Evolutionary conservation across 2,329 filamentous ascomycete species (phyloP).

Genomic region (Hortaea werneckii): DNA sequence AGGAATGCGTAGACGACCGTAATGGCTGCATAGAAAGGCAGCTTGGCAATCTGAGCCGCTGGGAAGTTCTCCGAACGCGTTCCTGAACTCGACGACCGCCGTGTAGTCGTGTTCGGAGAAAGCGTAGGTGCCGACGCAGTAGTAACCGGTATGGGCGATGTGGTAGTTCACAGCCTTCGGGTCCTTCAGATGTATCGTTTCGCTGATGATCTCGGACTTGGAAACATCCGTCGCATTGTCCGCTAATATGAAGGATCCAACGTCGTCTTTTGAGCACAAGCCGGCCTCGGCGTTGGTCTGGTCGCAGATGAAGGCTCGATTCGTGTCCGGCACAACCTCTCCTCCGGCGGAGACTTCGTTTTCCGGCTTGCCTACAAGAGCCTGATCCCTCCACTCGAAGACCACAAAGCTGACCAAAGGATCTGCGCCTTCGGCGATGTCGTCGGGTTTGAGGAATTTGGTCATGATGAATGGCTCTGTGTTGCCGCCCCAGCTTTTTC

Average conservation of each 20-base stretch:
- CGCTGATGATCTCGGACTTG: slow-evolving; percentile 62
- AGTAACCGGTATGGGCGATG: slow-evolving; percentile 87
- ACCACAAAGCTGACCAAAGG: slow-evolving; percentile 75
- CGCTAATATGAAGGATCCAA: slow-evolving; percentile 75
- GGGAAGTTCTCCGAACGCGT: slow-evolving; percentile 94
- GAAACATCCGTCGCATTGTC: slow-evolving; percentile 64
- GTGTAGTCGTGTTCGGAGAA: slow-evolving; percentile 60
- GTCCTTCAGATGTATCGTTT: slow-evolving; percentile 72
- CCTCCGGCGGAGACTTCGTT: slow-evolving; percentile 26
- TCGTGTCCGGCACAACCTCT: slow-evolving; percentile 10
- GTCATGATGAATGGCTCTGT: slow-evolving; percentile 82
- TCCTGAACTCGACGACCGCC: slow-evolving; percentile 82
- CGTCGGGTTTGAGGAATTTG: slow-evolving; percentile 58
- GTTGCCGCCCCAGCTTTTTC: slow-evolving; percentile 74
- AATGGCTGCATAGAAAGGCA: slow-evolving; percentile 92
- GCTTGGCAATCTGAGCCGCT: slow-evolving; percentile 88
- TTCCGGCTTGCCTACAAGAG: slow-evolving; percentile 59
- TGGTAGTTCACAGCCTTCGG: slow-evolving; percentile 67
- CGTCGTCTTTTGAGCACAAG: slow-evolving; percentile 64
- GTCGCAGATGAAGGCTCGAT: slow-evolving; percentile 58
- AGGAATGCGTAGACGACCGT: slow-evolving; percentile 89
- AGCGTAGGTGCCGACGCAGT: slow-evolving; percentile 74
- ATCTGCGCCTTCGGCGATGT: slow-evolving; percentile 50
- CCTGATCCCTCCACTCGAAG: slow-evolving; percentile 86
- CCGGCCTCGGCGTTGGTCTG: slow-evolving; percentile 56